Evolutionary conservation across 495 filamentous ascomycete genomes (phyloP), one percentile per base, ranked within the genome.

Genomic region (Aspergillus affinis): DNA sequence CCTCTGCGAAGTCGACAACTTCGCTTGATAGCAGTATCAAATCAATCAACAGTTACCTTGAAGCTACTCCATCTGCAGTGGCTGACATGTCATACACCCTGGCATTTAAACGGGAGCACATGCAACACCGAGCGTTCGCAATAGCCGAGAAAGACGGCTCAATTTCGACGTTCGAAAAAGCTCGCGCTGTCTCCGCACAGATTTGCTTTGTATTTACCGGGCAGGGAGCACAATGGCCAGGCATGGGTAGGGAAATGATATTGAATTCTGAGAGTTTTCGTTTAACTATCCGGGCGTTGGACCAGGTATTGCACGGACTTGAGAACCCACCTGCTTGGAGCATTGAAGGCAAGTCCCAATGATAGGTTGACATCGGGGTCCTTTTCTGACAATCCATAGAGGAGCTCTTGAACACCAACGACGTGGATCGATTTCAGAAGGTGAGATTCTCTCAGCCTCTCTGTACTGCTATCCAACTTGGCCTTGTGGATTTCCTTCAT

Each of bases 381-480:
- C 20, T n/a, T 5, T 57, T 6, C 10, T 48, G 3, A 48, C 41
- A 6, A 4, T 48, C 26, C 12, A 2, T 32, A 57, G 55, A 57
- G 45, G 55, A 57, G 18, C 55, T 57, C 19, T 30, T 5, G 5
- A 44, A 32, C 0, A 19, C 45, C 44, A n/a, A 55, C 8, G 48
- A 51, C 3, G 1, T 2, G 6, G 50, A 44, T 58, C 41, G 46
- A 6, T 29, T 58, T 29, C 20, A 21, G 4, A 12, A 29, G 21
- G 30, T 58, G 3, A 52, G 48, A 23, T 52, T 63, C 27, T 52
- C 71, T 7, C 72, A 74, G 55, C 58, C 66, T 4, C 41, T 69
- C 1, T 72, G 64, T 20, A 74, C 68, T 6, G 80, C 80, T 0
- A 47, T 85, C 1, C 60, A 66, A 20, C 12, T 66, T 15, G 64